Evolutionary conservation across 352 stramenopile species (phyloP), one percentile per base, ranked within the genome.

Genomic region (Pythium phragmiticola): DNA sequence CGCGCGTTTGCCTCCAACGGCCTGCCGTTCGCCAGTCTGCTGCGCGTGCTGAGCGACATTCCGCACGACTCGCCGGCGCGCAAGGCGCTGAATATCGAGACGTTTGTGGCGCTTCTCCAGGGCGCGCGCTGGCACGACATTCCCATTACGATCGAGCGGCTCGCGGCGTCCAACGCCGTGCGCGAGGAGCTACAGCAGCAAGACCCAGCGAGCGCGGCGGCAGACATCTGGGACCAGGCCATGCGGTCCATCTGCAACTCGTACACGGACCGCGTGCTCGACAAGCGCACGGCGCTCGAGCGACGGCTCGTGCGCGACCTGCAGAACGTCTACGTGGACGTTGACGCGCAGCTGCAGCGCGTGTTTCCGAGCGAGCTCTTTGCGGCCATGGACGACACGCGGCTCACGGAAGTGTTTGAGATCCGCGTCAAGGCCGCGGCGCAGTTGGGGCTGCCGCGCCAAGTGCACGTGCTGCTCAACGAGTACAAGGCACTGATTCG

Each of bases 41-140:
- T 91, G 26, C 43, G 87, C 53, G 70, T 91, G 53, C 63, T 77
- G 14, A 78, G 76, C 6, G 39, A 63, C n/a, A 60, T 92, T 8
- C 65, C 72, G 7, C 64, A 70, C 14, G 66, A 87, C 54, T 74
- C 80, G 33, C 66, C 73, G 2, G 87, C 77, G 26, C 88, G 88
- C 50, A 65, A 70, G 9, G 66, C 77, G 11, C 68, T 80, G 11
- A 72, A 87, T 48, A 68, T 75, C 19, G 77, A 85, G 7, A 90
- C 78, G 17, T 92, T 89, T 58, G 65, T 78, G 9, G 75, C 80
- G 11, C 63, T 92, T 46, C 70, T 92, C 19, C 59, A 82, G 33
- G 80, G 78, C 19, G 84, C 84, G 23, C 81, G 84, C 23, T 88
- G 81, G 78, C 74, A 75, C 16, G 75, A 88, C 60, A 86, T 92